Evolutionary conservation across 2,329 filamentous ascomycete genomes (phyloP), one percentile per base, ranked within the genome.

Genomic region (Hymenotorrendiella dingleyae): DNA sequence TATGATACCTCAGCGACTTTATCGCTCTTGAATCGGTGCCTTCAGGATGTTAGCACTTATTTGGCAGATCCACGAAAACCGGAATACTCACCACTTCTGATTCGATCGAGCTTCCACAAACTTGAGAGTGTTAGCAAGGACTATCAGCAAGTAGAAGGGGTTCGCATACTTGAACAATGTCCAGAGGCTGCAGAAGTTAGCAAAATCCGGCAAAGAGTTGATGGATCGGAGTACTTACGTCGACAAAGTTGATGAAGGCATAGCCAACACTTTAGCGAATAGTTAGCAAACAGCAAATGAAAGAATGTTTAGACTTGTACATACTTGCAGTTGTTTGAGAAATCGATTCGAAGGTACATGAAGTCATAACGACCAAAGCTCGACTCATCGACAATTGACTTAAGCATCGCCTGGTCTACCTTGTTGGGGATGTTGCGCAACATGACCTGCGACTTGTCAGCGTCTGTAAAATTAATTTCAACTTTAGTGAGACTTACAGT

Each of bases 381-480:
- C 12, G 81, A 84, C 49, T 83, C 73, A 57, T 96, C 86, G 11
- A 97, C 72, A 43, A 94, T 82, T 1, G 71, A 66, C 69, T 94
- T 94, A 12, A 96, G 67, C 68, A 85, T 82, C 0, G 73, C 69
- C 63, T 88, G 80, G 55, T 88, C 79, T 43, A 95, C 82, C 56
- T 90, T 88, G 67, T 95, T 95, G 1, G 91, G 91, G 34, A 96
- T 91, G 62, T 97, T 96, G 28, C 91, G 82, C 23, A 96, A 66
- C 91, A 97, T 96, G 52, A 97, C 86, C 83, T 88, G 45, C 32
- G 28, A 40, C 16, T 48, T 42, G 34, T 49, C 27, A 47, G 33
- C 28, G 19, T 38, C 4, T 35, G 20, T 30, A 53, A 35, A 48
- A 45, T 30, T 36, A 8, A n/a, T 36, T 2, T 6, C n/a, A 11